Base-by-base conservation (phyloP, 2,329 filamentous ascomycete genomes). In the Aspergillus amoenus region DNA sequence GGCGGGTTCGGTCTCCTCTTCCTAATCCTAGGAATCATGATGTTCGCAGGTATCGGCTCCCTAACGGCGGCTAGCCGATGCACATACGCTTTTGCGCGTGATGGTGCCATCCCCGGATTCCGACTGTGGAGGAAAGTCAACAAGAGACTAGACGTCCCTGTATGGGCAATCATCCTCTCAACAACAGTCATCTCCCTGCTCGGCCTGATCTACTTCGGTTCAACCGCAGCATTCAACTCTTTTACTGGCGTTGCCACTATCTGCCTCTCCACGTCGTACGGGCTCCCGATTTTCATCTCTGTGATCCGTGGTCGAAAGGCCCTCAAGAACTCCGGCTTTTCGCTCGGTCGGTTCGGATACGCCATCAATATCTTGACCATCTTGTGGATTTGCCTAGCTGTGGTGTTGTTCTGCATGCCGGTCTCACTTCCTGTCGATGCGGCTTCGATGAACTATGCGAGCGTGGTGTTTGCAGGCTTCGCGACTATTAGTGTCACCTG, bases 171-270 rank as follows among this genome's bases (percentile, higher is more conserved):
- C 6, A 76, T 86, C 3, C 79, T 93, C 2, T 90, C 88, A 0
- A 87, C 88, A 0, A 68, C 80, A 0, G 84, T 93, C 43, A 86
- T 89, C 70, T 88, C 85, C 63, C 75, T 92, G 11, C 80, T 93
- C 0, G 89, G 89, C 0, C 80, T 90, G 62, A 91, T 93, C 72
- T 93, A 90, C 76, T 91, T 93, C 62, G 90, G 90, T 9, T 89
- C 86, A 1, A 83, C 84, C 0, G 88, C 88, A 0, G 90, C 90
- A 0, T 93, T 93, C 77, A 89, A 88, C 78, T 87, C 85, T 9
- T 92, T 93, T 73, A 92, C 89, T 0, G 88, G 89, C 27, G 88
- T 91, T 1, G 89, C 89, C 1, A 92, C 89, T 4, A 91, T 93
- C 69, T 91, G 88, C 62, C 82, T 93, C 0, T 88, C 85, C 0